Evolutionary conservation across 495 filamentous ascomycete species (phyloP).

Genomic region (Bacidia gigantensis): DNA sequence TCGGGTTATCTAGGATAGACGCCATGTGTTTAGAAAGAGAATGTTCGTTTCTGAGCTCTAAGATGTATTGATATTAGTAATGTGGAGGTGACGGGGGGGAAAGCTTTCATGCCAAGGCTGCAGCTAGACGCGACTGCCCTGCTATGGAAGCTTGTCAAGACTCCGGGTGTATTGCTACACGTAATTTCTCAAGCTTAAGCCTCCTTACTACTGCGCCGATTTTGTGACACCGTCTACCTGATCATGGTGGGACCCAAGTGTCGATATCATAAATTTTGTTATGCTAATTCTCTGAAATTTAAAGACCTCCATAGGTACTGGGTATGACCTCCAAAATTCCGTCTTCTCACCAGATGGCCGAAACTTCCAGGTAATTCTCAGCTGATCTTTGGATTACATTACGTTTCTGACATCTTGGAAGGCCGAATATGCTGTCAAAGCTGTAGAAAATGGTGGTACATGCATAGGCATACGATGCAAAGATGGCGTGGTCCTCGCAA

Average conservation of each 20-base stretch:
- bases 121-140: not conserved
- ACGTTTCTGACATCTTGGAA: conserved; percentile 14
- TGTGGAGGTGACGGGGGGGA: too few relatives aligned
- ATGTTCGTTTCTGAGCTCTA: too few relatives aligned
- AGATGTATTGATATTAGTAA: too few relatives aligned
- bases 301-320: conserved; percentile 97
- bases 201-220: not conserved
- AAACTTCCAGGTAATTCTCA: conserved; percentile 67
- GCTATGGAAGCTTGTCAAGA: too few relatives aligned
- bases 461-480: conserved; percentile 94
- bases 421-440: conserved; percentile 98
- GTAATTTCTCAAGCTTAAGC: not conserved
- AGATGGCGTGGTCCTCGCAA: conserved; percentile 88
- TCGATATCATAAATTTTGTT: not conserved
- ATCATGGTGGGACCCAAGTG: not conserved
- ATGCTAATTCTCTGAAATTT: not conserved
- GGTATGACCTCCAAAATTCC: conserved; percentile 98
- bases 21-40: conserved; percentile 24
- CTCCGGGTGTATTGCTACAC: too few relatives aligned
- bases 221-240: not conserved
- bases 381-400: not conserved
- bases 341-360: conserved; percentile 97
- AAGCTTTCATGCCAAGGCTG: too few relatives aligned
- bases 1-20: conserved; percentile 29
- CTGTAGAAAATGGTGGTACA: conserved; percentile 95